Conservation (phyloP, 345 rosid genomes). For the Hibiscus syriacus region DNA sequence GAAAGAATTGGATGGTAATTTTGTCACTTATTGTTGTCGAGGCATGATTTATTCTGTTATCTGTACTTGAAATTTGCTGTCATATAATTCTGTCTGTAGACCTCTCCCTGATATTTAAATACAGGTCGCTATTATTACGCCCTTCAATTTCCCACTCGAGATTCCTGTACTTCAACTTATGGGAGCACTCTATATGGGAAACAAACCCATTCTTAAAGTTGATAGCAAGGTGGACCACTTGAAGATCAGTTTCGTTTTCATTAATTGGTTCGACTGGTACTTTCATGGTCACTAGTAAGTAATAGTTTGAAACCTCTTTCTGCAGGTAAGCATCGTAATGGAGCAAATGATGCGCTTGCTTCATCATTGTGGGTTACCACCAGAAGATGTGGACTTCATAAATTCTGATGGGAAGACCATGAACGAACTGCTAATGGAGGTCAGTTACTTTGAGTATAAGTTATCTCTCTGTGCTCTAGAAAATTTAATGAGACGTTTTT, state of each 20-base stretch:
- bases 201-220: conserved; percentile 89
- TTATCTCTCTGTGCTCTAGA: neutral
- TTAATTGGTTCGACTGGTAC: neutral
- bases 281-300: neutral
- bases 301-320: conserved; percentile 3
- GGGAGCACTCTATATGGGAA: conserved; percentile 99
- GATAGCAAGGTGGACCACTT: conserved; percentile 73
- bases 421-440: conserved; percentile 88
- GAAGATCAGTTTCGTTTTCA: neutral
- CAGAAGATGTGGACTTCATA: conserved; percentile 86
- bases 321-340: conserved; percentile 89
- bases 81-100: neutral
- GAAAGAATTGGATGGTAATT: neutral
- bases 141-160: conserved; percentile 96
- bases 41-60: neutral
- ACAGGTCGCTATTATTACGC: conserved; percentile 92
- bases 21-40: neutral
- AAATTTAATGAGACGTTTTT: neutral
- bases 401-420: conserved; percentile 91
- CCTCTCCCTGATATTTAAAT: neutral
- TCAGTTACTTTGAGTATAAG: conserved; percentile 23
- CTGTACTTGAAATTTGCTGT: neutral
- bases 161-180: conserved; percentile 93
- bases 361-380: conserved; percentile 86
- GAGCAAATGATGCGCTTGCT: conserved; percentile 94